Percentiles rank a stretch among this genome's conserved stretches.
Conservation (phyloP, 768 basidiomycete genomes). For the Hydnomerulius pinastri region DNA sequence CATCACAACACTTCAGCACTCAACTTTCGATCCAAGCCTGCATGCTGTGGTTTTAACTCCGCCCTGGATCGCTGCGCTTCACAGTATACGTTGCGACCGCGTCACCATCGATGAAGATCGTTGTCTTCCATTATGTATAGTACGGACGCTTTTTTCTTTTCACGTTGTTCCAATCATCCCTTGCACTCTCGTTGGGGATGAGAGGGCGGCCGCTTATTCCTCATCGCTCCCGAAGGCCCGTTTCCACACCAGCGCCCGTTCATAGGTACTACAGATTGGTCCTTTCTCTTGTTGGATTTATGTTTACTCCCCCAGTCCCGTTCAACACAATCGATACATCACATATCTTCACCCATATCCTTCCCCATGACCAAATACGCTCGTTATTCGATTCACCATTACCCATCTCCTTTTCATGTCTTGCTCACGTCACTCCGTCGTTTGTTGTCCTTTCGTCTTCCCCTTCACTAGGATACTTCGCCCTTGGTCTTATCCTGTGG, state of each 20-base stretch:
- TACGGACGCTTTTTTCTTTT: conserved; percentile 82
- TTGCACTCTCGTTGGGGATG: conserved; percentile 12
- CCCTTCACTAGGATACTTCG: conserved; percentile 49
- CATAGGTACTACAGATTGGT: conserved; percentile 31
- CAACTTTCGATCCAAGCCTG: conserved; percentile 22
- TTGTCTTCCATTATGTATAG: conserved; percentile 46
- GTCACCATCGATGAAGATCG: conserved; percentile 31
- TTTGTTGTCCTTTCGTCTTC: conserved; percentile 71
- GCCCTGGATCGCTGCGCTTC: conserved; percentile 18
- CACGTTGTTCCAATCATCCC: conserved; percentile 37
- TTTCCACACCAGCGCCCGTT: conserved; percentile 34
- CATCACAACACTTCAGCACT: conserved; percentile 6
- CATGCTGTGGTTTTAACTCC: conserved; percentile 14
- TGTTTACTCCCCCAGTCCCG: conserved; percentile 21
- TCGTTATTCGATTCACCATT: conserved; percentile 15
- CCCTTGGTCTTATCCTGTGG: conserved; percentile 37
- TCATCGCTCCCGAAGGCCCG: conserved; percentile 25
- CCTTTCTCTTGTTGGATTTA: conserved; percentile 25
- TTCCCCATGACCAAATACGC: conserved; percentile 23
- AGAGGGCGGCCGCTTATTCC: conserved; percentile 34
- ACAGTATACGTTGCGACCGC: conserved; percentile 20
- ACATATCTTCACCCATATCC: conserved; percentile 22
- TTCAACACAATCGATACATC: conserved; percentile 25
- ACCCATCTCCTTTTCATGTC: conserved; percentile 21
- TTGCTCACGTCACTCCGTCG: conserved; percentile 26